Conservation (phyloP, 73 alveolate genomes). For the Paramecium sonneborni region DNA sequence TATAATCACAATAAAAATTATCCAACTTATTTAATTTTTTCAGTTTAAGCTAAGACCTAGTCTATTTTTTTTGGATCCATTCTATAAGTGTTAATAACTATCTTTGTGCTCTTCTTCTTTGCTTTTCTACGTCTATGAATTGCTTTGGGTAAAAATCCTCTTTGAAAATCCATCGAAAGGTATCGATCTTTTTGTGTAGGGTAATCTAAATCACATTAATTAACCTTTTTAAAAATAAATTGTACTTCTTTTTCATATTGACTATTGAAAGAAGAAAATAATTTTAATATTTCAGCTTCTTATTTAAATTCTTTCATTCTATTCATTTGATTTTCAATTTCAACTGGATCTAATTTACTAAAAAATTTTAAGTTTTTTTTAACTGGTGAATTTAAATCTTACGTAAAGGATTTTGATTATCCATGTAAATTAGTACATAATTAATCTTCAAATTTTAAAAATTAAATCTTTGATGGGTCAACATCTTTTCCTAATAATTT, state of each 20-base stretch:
- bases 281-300: conserved; percentile 9
- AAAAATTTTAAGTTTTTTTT: not conserved
- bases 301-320: not conserved
- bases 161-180: not conserved
- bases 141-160: not conserved
- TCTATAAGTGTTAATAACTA: not conserved
- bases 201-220: conserved; percentile 26
- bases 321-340: conserved; percentile 1
- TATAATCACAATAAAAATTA: not conserved
- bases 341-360: conserved; percentile 35
- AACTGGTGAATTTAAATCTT: not conserved
- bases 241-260: not conserved
- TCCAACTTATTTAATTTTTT: conserved; percentile 8
- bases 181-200: not conserved
- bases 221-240: not conserved
- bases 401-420: not conserved
- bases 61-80: conserved; percentile 11
- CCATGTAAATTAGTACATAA: not conserved
- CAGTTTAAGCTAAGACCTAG: not conserved
- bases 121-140: not conserved
- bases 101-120: not conserved
- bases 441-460: not conserved
- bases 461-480: not conserved
- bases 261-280: not conserved
- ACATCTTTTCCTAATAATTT: not conserved